These are phyloP conservation scores for Brettanomyces sp. DNA, from an alignment of 805 yeast species.

Conservation along the genomic window DNA sequence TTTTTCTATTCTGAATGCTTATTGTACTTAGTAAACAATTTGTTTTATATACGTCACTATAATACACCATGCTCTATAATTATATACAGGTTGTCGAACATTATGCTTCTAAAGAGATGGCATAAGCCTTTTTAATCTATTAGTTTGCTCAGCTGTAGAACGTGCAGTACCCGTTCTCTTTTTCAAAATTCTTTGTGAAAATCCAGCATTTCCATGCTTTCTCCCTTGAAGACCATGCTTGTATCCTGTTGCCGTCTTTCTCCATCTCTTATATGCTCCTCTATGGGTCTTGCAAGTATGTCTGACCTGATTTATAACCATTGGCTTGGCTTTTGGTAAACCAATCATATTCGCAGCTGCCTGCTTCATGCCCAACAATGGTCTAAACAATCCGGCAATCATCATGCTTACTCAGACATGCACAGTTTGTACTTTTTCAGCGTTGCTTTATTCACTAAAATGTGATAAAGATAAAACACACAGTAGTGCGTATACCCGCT, in stretches of 20 bases:
- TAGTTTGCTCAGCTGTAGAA: slow-evolving; percentile 47
- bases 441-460: too few species aligned
- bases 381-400: slow-evolving; percentile 8
- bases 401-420: not conserved
- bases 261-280: slow-evolving; percentile 82
- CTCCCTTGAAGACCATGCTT: slow-evolving; percentile 74
- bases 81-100: not conserved
- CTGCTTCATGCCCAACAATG: slow-evolving; percentile 6
- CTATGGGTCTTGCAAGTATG: slow-evolving; percentile 58
- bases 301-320: slow-evolving; percentile 14
- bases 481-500: too few species aligned
- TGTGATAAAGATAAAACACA: too few species aligned
- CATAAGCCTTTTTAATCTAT: slow-evolving; percentile 47
- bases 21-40: not conserved
- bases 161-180: slow-evolving; percentile 50
- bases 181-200: slow-evolving; percentile 54
- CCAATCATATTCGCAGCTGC: not conserved
- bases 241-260: slow-evolving; percentile 60
- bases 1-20: not conserved
- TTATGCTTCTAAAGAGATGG: slow-evolving; percentile 28
- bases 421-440: too few species aligned
- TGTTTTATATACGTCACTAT: not conserved
- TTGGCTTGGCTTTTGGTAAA: not conserved
- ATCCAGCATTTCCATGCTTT: slow-evolving; percentile 89
- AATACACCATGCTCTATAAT: not conserved